Base-by-base conservation (phyloP, 805 yeast species). In the Sugiyamaella floridensis region DNA sequence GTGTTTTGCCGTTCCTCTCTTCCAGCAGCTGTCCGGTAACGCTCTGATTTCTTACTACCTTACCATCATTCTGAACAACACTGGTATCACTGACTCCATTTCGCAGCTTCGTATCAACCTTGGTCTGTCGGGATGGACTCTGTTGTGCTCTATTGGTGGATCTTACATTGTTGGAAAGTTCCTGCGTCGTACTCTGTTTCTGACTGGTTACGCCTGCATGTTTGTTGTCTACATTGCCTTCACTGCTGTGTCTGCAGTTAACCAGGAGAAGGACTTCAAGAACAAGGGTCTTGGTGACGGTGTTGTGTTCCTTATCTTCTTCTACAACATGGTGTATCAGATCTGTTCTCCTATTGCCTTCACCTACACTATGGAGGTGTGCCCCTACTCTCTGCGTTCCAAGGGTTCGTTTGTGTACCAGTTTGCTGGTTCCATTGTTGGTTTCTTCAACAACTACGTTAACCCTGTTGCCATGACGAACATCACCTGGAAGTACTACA, bases 261-360 rank as follows among this genome's bases (percentile, higher is more conserved):
- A 75, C 63, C 76, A 71, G 58, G 64, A 45, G 48, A 45, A 45
- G 45, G 56, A 71, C 58, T 73, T 73, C 58, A 63, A 68, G 54
- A 67, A 76, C 49, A 71, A 71, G 53, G 22, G 65, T 3, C 63
- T 70, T 32, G 76, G 74, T 48, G 68, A 69, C 50, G 80, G 76
- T 56, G 79, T 45, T 15, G 67, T 71, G 62, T 78, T 79, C 10
- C 74, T 77, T 76, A 74, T 78, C 51, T 77, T 77, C 72, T 59
- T 77, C 16, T 54, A 53, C 53, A 48, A 53, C 32, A 50, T 53
- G 53, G 50, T 45, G 16, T 53, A 53, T 48, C 56, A 53, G 48
- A 48, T 48, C 29, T 60, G 45, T 49, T 58, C 55, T 10, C 54
- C 50, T 32, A 48, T 59, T 34, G 55, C 51, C 22, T 20, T 53